Base-by-base conservation (phyloP, 768 basidiomycete species). In the Boletus sp. region DNA sequence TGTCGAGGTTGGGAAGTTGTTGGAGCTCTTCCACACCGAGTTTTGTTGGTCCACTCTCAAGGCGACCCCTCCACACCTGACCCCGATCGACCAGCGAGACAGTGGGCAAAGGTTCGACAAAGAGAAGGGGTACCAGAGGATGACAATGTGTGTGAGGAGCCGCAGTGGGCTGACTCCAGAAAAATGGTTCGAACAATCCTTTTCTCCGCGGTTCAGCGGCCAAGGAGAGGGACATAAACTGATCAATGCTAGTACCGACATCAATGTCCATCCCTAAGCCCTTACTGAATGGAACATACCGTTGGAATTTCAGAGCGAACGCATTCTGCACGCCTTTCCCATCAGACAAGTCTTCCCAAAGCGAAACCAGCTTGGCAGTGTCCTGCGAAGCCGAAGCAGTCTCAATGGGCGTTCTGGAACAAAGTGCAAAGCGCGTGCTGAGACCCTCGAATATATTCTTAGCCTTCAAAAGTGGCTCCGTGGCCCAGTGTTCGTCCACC, bases 141-240 rank as follows among this genome's bases (percentile, higher is more conserved):
- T 82, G 75, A 45, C 76, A 77, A 2, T 76, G 73, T 10, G 69
- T 62, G 20, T 73, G 70, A 0, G 76, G 65, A 39, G 76, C 69
- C 3, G 75, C 68, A 28, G 69, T 64, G 12, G 76, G 58, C 44
- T 80, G 78, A 5, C 78, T 74, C 89, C 89, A 92, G 71, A 86
- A 90, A 61, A 86, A 83, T 0, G 89, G 88, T 60, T 90, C 89
- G 54, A 89, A 92, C 2, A 87, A 71, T 8, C 88, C 87, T 67
- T 80, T 85, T n/a, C 85, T 78, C 20, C 85, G 80, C 7, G 89
- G 84, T 63, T 93, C 91, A 15, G 86, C 83, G 39, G 87, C 83
- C 35, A 90, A 69, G 2, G 91, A 92, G 18, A 90, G 76, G 0
- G 87, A 83, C 82, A 86, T 87, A 64, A 90, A 92, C 58, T 89